These are phyloP conservation scores for Protomyces gravidus DNA, from an alignment of 1,139 yeast species.

Conservation along the genomic window DNA sequence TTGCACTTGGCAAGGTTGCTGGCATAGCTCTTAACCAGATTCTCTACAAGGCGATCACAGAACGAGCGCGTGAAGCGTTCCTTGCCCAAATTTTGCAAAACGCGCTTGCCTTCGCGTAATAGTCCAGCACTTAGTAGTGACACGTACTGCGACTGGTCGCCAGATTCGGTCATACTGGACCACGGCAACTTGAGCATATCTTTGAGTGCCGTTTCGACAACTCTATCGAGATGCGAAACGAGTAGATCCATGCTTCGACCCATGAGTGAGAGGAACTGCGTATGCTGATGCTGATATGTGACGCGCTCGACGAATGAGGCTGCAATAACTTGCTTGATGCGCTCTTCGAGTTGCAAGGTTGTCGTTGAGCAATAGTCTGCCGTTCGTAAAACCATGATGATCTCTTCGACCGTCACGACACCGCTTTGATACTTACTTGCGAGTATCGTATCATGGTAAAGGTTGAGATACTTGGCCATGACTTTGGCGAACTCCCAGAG, in stretches of 20 bases:
- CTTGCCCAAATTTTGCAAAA: slow-evolving; percentile 61
- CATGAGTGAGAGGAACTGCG: slow-evolving; percentile 56
- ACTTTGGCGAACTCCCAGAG: slow-evolving; percentile 55
- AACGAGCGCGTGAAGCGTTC: slow-evolving; percentile 68
- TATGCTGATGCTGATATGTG: slow-evolving; percentile 55
- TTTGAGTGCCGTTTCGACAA: slow-evolving; percentile 71
- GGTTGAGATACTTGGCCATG: slow-evolving; percentile 62
- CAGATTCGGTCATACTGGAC: slow-evolving; percentile 58
- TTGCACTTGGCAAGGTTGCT: slow-evolving; percentile 55
- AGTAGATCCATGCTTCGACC: slow-evolving; percentile 57
- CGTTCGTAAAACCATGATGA: slow-evolving; percentile 74
- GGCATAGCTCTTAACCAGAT: slow-evolving; percentile 55
- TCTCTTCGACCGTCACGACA: slow-evolving; percentile 47
- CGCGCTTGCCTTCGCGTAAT: slow-evolving; percentile 39
- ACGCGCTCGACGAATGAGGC: slow-evolving; percentile 43
- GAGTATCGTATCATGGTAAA: slow-evolving; percentile 61
- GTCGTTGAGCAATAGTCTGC: slow-evolving; percentile 85
- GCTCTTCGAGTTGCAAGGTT: slow-evolving; percentile 68
- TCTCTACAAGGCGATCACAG: slow-evolving; percentile 71
- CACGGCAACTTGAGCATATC: slow-evolving; percentile 80
- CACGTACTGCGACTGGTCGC: slow-evolving; percentile 54
- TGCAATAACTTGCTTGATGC: slow-evolving; percentile 51
- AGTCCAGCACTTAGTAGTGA: slow-evolving; percentile 31
- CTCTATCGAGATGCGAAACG: slow-evolving; percentile 56
- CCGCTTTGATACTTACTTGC: slow-evolving; percentile 54